Conservation (phyloP, 495 filamentous ascomycete species). For the Annulohypoxylon nitens region DNA sequence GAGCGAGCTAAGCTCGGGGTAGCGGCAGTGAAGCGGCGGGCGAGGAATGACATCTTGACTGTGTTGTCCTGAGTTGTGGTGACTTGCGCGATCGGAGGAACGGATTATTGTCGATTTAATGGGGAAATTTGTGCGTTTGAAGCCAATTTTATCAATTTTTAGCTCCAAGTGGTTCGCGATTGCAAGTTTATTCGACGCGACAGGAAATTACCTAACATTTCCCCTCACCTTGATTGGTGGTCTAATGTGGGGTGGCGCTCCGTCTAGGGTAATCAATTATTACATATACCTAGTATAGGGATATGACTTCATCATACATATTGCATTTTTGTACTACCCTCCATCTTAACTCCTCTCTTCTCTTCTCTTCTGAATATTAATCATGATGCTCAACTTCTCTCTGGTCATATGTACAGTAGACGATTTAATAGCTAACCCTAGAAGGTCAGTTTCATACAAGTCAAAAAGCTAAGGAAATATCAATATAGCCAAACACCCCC, state of each 20-base stretch:
- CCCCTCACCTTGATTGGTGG: constrained; percentile 19
- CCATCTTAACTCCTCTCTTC: neutral
- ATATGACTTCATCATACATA: neutral
- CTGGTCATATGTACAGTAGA: too few species aligned
- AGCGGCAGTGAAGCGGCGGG: constrained; percentile 54
- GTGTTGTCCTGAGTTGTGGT: neutral
- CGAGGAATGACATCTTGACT: constrained; percentile 54
- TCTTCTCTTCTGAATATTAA: too few species aligned
- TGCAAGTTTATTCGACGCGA: constrained; percentile 29
- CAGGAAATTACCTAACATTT: constrained; percentile 31
- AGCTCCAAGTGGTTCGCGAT: constrained; percentile 20
- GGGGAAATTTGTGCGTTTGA: constrained; percentile 12
- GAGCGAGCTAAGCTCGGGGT: constrained; percentile 62
- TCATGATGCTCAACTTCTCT: too few species aligned
- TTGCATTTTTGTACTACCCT: neutral
- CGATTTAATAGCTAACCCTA: too few species aligned
- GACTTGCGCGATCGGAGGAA: neutral
- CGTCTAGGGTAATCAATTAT: neutral
- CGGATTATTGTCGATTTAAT: neutral
- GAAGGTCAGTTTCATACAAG: too few species aligned
- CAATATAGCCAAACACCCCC: too few species aligned
- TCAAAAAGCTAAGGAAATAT: too few species aligned
- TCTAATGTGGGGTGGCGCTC: neutral
- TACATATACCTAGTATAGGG: constrained; percentile 10
- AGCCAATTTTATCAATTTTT: constrained; percentile 12